phyloP scores from a whole-genome alignment of 805 yeast species.

The Candida peoriensis region DNA sequence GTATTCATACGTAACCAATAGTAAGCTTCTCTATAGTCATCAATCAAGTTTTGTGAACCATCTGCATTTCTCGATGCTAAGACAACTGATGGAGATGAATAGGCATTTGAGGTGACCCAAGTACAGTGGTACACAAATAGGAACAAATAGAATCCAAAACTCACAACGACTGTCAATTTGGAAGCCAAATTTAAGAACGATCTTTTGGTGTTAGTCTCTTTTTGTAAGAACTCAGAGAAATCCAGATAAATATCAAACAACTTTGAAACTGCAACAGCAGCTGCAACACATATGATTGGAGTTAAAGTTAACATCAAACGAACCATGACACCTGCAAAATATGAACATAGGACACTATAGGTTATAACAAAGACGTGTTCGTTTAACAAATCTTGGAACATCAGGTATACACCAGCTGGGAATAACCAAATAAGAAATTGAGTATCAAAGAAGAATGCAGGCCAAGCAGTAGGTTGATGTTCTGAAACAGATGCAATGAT shows the following conservation, averaged over 20 bases:
- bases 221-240: slow-evolving; percentile 35
- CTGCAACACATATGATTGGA: slow-evolving; percentile 91
- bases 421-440: slow-evolving; percentile 93
- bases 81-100: slow-evolving; percentile 97
- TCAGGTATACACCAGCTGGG: slow-evolving; percentile 93
- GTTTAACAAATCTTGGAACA: slow-evolving; percentile 83
- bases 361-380: slow-evolving; percentile 92
- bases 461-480: slow-evolving; percentile 99
- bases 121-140: slow-evolving; percentile 92
- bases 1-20: slow-evolving; percentile 99
- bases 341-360: slow-evolving; percentile 89
- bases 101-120: slow-evolving; percentile 94
- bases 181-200: slow-evolving; percentile 35
- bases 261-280: slow-evolving; percentile 83
- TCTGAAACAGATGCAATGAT: slow-evolving; percentile 98
- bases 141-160: slow-evolving; percentile 70
- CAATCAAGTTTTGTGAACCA: slow-evolving; percentile 81
- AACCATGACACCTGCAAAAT: slow-evolving; percentile 99
- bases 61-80: slow-evolving; percentile 79
- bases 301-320: slow-evolving; percentile 95
- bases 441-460: slow-evolving; percentile 92
- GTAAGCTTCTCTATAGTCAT: slow-evolving; percentile 97
- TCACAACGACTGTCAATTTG: slow-evolving; percentile 53
- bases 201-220: slow-evolving; percentile 9
- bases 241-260: slow-evolving; percentile 79